Conservation (phyloP, 2,329 filamentous ascomycete species). For the Bertia moriformis region DNA sequence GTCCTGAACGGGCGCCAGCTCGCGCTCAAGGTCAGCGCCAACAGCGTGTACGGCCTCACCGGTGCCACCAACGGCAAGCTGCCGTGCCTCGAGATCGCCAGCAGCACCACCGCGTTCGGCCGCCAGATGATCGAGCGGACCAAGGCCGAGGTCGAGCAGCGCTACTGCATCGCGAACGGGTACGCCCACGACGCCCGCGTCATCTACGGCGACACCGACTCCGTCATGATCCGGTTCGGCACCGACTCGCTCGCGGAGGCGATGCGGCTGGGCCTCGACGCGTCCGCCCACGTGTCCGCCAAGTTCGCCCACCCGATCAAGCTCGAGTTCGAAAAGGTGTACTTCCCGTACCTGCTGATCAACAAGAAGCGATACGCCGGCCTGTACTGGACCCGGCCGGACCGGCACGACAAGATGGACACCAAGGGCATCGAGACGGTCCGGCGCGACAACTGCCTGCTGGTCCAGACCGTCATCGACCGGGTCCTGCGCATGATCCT, state of each 20-base stretch:
- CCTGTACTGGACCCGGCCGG: conserved; percentile 84
- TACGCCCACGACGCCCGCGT: conserved; percentile 91
- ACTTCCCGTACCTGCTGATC: conserved; percentile 93
- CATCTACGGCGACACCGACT: conserved; percentile 98
- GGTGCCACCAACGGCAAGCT: conserved; percentile 92
- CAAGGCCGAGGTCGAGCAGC: conserved; percentile 82
- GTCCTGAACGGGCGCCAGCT: conserved; percentile 94
- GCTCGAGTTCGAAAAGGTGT: conserved; percentile 97
- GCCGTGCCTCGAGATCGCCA: conserved; percentile 86
- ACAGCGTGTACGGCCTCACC: conserved; percentile 93
- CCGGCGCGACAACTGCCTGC: conserved; percentile 82
- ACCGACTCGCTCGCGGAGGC: conserved; percentile 72
- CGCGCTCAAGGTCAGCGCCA: conserved; percentile 89
- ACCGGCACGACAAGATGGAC: conserved; percentile 99
- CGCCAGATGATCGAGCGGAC: conserved; percentile 98
- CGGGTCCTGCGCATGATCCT: conserved; percentile 90
- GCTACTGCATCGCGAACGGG: conserved; percentile 84
- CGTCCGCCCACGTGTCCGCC: conserved; percentile 70
- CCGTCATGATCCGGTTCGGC: conserved; percentile 98
- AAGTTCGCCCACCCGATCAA: conserved; percentile 97
- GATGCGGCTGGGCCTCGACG: conserved; percentile 92
- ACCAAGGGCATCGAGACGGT: conserved; percentile 99
- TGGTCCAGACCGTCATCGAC: conserved; percentile 95
- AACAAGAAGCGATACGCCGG: conserved; percentile 99
- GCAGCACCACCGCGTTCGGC: conserved; percentile 91